These are phyloP conservation scores for Toxicodendron radicans DNA, from an alignment of 345 rosid genomes.

Conservation along the genomic window DNA sequence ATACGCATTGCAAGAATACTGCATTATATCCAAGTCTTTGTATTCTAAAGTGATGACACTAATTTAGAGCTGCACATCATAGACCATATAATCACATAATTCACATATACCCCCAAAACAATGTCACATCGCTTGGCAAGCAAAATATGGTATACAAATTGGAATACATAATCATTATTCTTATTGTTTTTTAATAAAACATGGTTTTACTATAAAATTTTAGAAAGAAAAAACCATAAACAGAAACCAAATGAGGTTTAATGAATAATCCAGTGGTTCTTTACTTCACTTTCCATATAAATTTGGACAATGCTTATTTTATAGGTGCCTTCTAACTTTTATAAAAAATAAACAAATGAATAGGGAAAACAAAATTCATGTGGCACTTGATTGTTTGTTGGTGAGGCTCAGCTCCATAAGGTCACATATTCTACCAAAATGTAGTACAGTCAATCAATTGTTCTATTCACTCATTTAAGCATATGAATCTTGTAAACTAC, in stretches of 20 bases:
- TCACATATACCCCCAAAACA: no score
- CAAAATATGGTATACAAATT: no score
- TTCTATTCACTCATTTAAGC: constrained; percentile 1
- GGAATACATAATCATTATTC: background rate
- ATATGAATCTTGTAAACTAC: constrained; percentile 9
- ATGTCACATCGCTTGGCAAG: no score
- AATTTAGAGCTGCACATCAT: no score
- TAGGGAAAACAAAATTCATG: background rate
- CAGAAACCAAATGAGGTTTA: background rate
- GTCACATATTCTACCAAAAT: background rate
- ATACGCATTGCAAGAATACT: background rate
- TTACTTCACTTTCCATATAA: background rate
- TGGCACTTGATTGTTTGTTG: background rate
- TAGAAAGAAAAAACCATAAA: no score
- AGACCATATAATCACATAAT: no score
- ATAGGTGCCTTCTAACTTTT: background rate
- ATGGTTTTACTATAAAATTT: no score
- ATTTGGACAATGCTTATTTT: background rate
- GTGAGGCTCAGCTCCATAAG: background rate
- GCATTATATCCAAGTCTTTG: no score
- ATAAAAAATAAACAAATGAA: no score
- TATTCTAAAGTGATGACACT: no score
- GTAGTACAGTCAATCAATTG: background rate
- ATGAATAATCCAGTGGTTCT: background rate
- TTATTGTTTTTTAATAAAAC: background rate